Evolutionary conservation across 208 protist species (phyloP).

Genomic region (Acanthamoeba lenticulata): DNA sequence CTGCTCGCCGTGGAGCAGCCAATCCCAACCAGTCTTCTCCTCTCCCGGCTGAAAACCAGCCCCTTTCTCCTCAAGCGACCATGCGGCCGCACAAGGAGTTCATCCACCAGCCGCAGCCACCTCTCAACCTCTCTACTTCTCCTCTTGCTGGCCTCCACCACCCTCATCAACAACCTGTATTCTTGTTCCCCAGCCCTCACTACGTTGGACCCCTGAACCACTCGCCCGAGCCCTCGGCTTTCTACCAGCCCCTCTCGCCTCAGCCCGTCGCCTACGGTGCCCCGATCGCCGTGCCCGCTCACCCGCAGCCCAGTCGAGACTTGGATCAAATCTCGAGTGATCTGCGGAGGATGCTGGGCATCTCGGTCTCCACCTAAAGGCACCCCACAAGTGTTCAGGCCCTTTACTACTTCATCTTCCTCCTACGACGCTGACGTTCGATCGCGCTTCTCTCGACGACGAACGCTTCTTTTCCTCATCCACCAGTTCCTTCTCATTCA

Average conservation of each 20-base stretch:
- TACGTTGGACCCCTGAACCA: too few relatives aligned
- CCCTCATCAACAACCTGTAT: not conserved
- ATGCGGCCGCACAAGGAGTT: too few relatives aligned
- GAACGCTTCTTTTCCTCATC: not conserved
- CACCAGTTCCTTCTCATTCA: not conserved
- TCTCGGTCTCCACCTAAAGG: slow-evolving; percentile 4
- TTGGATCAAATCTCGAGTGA: slow-evolving; percentile 5
- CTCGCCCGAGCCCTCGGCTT: not conserved
- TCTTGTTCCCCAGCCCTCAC: too few relatives aligned
- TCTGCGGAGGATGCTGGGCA: not conserved
- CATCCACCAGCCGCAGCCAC: not conserved
- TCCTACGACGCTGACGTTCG: not conserved
- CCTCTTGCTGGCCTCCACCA: not conserved
- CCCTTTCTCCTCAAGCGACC: not conserved
- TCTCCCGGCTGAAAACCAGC: not conserved
- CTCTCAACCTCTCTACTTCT: not conserved
- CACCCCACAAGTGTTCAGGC: too few relatives aligned
- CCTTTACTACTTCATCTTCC: too few relatives aligned
- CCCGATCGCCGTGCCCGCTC: not conserved
- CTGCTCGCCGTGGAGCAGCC: not conserved
- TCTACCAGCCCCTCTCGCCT: not conserved
- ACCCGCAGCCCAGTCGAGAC: not conserved
- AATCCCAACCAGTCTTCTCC: not conserved
- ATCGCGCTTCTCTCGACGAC: not conserved
- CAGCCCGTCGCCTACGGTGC: not conserved